These are phyloP conservation scores for Coemansia sp. DNA, from an alignment of 192 early-diverging fungal species.

Conservation along the genomic window DNA sequence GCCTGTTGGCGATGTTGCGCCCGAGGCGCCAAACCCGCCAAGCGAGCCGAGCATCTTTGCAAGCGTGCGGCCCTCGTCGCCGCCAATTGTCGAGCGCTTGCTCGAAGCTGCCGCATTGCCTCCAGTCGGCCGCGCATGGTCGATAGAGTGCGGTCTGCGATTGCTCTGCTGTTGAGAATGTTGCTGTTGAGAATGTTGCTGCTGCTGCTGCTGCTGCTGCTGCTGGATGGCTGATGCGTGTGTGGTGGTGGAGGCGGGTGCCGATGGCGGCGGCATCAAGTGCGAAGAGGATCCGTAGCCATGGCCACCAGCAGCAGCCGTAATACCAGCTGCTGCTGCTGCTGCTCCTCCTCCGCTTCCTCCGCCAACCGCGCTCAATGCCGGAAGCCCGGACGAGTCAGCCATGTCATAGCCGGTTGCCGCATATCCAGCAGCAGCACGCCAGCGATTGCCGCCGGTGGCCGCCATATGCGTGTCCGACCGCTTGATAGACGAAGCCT, in stretches of 20 bases:
- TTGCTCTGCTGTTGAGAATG: conserved; percentile 17
- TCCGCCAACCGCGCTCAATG: not conserved
- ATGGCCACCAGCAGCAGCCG: not conserved
- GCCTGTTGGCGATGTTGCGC: not conserved
- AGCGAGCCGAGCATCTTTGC: conserved; percentile 49
- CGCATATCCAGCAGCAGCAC: conserved; percentile 28
- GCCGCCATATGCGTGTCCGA: conserved; percentile 11
- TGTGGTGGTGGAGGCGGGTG: not conserved
- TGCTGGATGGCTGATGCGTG: conserved; percentile 4
- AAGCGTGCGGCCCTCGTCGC: conserved; percentile 41
- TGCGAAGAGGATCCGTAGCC: not conserved
- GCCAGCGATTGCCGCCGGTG: conserved; percentile 30
- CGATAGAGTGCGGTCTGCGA: conserved; percentile 37
- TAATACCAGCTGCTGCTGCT: not conserved
- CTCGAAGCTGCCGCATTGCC: not conserved
- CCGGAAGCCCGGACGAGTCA: conserved; percentile 12
- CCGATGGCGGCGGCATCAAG: not conserved
- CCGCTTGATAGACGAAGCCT: conserved; percentile 29
- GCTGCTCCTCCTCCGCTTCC: too few relatives aligned
- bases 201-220: conserved; percentile 10
- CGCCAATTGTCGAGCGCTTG: conserved; percentile 45
- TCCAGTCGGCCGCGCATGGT: conserved; percentile 15
- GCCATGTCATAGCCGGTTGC: conserved; percentile 48
- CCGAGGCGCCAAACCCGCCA: conserved; percentile 23
- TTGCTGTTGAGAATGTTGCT: conserved; percentile 9